These are phyloP conservation scores for Nitzschia sp. DNA, from an alignment of 108 stramenopile species.

Conservation along the genomic window DNA sequence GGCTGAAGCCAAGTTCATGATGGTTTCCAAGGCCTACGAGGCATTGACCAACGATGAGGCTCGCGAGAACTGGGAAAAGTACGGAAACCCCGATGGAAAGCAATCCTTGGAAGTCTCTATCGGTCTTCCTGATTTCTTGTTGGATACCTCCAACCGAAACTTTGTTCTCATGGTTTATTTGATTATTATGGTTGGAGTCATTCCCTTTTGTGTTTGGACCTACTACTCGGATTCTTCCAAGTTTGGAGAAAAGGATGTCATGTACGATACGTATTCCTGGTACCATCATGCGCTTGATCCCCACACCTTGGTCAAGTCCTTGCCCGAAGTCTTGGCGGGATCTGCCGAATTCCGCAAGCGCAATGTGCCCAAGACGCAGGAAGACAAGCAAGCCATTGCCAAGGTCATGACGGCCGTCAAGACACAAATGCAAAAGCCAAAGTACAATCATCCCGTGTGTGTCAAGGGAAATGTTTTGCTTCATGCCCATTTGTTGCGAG, in stretches of 20 bases:
- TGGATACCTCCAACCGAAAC: constrained; percentile 89
- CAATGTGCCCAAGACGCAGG: constrained; percentile 66
- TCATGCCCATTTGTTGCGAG: constrained; percentile 84
- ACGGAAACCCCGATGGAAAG: constrained; percentile 98
- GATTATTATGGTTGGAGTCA: constrained; percentile 93
- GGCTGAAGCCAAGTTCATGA: constrained; percentile 94
- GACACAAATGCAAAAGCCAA: constrained; percentile 86
- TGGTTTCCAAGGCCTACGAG: constrained; percentile 95
- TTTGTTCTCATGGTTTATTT: constrained; percentile 92
- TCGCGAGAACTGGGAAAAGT: constrained; percentile 92
- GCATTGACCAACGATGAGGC: constrained; percentile 87
- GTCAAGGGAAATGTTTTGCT: constrained; percentile 94
- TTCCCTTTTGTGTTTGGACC: constrained; percentile 86
- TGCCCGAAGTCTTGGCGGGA: constrained; percentile 85
- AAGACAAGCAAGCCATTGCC: constrained; percentile 66
- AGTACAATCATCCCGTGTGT: constrained; percentile 82
- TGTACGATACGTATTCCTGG: constrained; percentile 97
- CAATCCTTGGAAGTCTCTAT: constrained; percentile 95
- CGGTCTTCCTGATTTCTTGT: constrained; percentile 91
- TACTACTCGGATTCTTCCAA: constrained; percentile 95
- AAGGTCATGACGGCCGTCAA: constrained; percentile 53
- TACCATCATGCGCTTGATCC: constrained; percentile 87
- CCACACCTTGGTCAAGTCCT: constrained; percentile 65
- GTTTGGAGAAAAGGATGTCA: constrained; percentile 97
- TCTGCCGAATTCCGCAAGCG: constrained; percentile 86